Evolutionary conservation across 2,329 filamentous ascomycete species (phyloP).

Genomic region (Pseudogymnoascus sp.): DNA sequence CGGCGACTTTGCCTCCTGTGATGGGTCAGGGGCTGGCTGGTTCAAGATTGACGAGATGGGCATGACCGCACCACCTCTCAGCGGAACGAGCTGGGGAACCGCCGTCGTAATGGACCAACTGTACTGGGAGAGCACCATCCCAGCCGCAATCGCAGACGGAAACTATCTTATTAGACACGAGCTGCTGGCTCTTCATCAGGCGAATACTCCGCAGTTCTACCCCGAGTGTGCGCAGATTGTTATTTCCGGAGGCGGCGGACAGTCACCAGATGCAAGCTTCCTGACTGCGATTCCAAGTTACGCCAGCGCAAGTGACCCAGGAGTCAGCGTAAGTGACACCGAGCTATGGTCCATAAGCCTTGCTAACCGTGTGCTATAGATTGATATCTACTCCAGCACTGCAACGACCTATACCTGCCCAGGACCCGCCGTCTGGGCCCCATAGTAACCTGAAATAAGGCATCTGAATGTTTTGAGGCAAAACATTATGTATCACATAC

Average conservation of each 20-base stretch:
- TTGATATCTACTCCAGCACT: constrained; percentile 40
- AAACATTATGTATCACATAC: background rate
- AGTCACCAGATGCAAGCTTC: constrained; percentile 26
- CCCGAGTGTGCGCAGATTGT: constrained; percentile 48
- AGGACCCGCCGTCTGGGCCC: constrained; percentile 39
- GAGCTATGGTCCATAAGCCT: background rate
- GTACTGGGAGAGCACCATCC: constrained; percentile 44
- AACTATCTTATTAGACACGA: constrained; percentile 51
- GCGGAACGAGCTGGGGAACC: constrained; percentile 40
- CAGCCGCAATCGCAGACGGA: constrained; percentile 40
- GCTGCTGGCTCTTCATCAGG: constrained; percentile 47
- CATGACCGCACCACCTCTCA: constrained; percentile 36
- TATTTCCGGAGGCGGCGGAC: constrained; percentile 41
- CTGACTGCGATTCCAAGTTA: constrained; percentile 21
- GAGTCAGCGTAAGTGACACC: constrained; percentile 27
- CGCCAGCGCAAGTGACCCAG: constrained; percentile 17
- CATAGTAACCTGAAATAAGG: background rate
- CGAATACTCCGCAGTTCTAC: constrained; percentile 45
- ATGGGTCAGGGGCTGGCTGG: constrained; percentile 45
- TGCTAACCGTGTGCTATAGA: constrained; percentile 21
- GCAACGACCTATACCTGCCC: constrained; percentile 40
- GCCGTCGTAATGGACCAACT: constrained; percentile 37
- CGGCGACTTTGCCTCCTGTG: constrained; percentile 39
- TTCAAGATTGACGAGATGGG: constrained; percentile 53
- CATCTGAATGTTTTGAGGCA: background rate